These are phyloP conservation scores for Auriscalpium vulgare DNA, from an alignment of 768 basidiomycete genomes.

Conservation along the genomic window DNA sequence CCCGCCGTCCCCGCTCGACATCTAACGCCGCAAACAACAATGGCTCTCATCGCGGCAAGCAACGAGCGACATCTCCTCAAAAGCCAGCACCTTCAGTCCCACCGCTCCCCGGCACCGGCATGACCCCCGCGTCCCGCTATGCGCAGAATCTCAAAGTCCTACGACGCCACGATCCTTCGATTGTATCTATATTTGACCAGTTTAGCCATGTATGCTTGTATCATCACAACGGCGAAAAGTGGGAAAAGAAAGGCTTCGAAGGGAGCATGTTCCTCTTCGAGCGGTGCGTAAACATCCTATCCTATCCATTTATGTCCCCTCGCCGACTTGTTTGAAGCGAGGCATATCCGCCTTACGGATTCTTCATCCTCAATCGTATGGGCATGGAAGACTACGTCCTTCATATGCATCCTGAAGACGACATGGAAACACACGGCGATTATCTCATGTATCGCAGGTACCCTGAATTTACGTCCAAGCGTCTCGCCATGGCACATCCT, in stretches of 20 bases:
- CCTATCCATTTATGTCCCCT: background rate
- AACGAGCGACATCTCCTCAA: background rate
- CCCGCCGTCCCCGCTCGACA: constrained; percentile 8
- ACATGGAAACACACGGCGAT: constrained; percentile 49
- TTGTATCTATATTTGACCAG: constrained; percentile 76
- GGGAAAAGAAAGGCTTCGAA: constrained; percentile 79
- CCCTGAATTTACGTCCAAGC: constrained; percentile 50
- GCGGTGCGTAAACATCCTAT: constrained; percentile 40
- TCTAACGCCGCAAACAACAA: constrained; percentile 5
- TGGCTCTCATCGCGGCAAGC: constrained; percentile 2
- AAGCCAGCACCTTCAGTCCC: background rate
- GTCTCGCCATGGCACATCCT: constrained; percentile 23
- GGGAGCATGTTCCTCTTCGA: constrained; percentile 90
- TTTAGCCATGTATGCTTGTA: constrained; percentile 85
- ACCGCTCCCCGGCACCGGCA: constrained; percentile 26
- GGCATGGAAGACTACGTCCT: constrained; percentile 74
- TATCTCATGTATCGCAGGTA: constrained; percentile 72
- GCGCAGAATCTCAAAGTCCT: constrained; percentile 75
- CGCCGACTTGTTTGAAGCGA: constrained; percentile 36
- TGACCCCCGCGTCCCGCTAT: constrained; percentile 62
- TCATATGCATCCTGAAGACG: constrained; percentile 72
- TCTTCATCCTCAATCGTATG: constrained; percentile 77
- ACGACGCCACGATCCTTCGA: constrained; percentile 70
- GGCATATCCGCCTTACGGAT: constrained; percentile 75
- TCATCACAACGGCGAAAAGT: constrained; percentile 62